phyloP scores from a whole-genome alignment of 169 alveolate species.

The Cryptosporidium tyzzeri region DNA sequence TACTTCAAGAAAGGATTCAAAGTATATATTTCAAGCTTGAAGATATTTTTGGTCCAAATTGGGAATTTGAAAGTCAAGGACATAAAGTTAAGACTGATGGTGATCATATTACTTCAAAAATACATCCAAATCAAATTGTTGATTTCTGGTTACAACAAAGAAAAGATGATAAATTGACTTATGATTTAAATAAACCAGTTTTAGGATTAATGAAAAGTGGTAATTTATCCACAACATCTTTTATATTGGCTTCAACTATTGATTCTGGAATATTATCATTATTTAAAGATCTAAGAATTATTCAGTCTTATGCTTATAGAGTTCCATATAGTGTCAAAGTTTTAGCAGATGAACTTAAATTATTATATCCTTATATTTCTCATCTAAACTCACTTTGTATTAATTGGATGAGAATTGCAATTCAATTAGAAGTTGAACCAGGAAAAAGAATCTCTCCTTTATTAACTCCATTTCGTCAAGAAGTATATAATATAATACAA shows the following conservation, averaged over 20 bases:
- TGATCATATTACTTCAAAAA: slow-evolving; percentile 90
- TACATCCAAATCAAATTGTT: slow-evolving; percentile 83
- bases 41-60: slow-evolving; percentile 62
- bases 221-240: slow-evolving; percentile 80
- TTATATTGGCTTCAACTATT: slow-evolving; percentile 88
- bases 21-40: slow-evolving; percentile 90
- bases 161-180: slow-evolving; percentile 80
- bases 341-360: slow-evolving; percentile 92
- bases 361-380: slow-evolving; percentile 87
- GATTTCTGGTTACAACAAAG: slow-evolving; percentile 89
- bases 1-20: slow-evolving; percentile 95
- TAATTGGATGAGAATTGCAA: slow-evolving; percentile 72
- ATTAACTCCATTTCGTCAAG: slow-evolving; percentile 44
- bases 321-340: slow-evolving; percentile 90
- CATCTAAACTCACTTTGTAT: slow-evolving; percentile 84
- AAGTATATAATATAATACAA: slow-evolving; percentile 77
- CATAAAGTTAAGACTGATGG: slow-evolving; percentile 92
- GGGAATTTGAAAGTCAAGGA: slow-evolving; percentile 80
- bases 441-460: slow-evolving; percentile 63
- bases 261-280: slow-evolving; percentile 82
- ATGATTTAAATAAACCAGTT: slow-evolving; percentile 80
- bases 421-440: slow-evolving; percentile 54
- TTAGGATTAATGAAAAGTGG: slow-evolving; percentile 81
- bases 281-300: slow-evolving; percentile 84
- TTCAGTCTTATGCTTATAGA: slow-evolving; percentile 85